Percentiles rank a stretch among this genome's conserved stretches.
phyloP scores from a whole-genome alignment of 2,329 filamentous ascomycete genomes.

The Daldinia sp. region DNA sequence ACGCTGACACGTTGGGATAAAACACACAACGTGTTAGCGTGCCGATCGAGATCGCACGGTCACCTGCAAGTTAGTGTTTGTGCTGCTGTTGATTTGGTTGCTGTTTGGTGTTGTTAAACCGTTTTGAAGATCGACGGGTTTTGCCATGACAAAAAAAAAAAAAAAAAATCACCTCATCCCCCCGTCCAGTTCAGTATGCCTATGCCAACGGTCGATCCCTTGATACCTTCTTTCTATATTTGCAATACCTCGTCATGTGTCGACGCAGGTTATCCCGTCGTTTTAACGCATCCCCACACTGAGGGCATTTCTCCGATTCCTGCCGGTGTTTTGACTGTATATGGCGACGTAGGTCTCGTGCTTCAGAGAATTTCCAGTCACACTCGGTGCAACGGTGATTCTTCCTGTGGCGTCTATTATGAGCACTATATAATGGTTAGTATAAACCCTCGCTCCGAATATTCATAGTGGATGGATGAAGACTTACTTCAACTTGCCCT shows the following conservation, averaged over 20 bases:
- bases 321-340: conserved; percentile 21
- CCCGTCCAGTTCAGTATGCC: background rate
- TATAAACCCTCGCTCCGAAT: background rate
- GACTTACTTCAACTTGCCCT: conserved; percentile 11
- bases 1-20: background rate
- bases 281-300: conserved; percentile 17
- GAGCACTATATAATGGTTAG: background rate
- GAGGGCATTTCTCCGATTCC: conserved; percentile 10
- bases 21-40: background rate
- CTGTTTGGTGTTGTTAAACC: no score
- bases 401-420: conserved; percentile 18
- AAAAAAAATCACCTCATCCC: background rate
- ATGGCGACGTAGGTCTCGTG: conserved; percentile 25
- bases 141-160: background rate
- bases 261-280: conserved; percentile 26
- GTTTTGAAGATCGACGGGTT: no score
- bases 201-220: background rate
- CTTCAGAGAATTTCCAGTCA: conserved; percentile 15
- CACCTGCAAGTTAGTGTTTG: background rate
- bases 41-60: background rate
- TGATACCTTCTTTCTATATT: background rate
- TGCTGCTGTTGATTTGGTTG: no score
- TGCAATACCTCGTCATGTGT: conserved; percentile 25
- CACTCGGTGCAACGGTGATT: conserved; percentile 19
- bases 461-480: background rate